These are phyloP conservation scores for Globisporangium polare DNA, from an alignment of 352 stramenopile genomes.

Conservation along the genomic window DNA sequence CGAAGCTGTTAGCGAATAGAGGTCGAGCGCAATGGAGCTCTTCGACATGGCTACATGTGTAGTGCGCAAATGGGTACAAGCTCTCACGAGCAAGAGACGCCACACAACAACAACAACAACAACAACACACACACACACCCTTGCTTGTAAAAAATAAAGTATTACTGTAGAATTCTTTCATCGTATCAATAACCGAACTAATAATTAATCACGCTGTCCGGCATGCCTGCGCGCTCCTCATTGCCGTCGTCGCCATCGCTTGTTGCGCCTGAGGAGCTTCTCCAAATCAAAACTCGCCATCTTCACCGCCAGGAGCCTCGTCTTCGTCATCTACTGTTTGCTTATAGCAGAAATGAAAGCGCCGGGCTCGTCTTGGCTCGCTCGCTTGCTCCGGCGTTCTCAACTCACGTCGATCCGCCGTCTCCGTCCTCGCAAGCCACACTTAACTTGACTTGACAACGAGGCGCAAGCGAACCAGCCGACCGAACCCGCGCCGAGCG, in stretches of 20 bases:
- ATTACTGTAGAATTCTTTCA: constrained; percentile 8
- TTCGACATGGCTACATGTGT: not conserved
- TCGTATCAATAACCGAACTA: constrained; percentile 5
- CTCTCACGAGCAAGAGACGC: not conserved
- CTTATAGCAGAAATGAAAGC: constrained; percentile 9
- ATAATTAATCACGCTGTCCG: not conserved
- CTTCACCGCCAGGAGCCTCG: not conserved
- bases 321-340: not conserved
- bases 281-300: not conserved
- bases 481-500: constrained; percentile 3
- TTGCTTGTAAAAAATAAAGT: constrained; percentile 1
- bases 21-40: not conserved
- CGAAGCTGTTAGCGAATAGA: too few relatives aligned
- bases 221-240: not conserved
- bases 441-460: too few relatives aligned
- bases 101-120: not conserved
- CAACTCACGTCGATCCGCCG: not conserved
- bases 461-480: not conserved
- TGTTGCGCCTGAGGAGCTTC: not conserved
- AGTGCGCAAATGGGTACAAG: not conserved
- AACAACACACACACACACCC: too few relatives aligned
- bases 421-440: not conserved
- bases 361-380: not conserved
- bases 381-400: not conserved
- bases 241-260: not conserved